Evolutionary conservation across 345 rosid genomes (phyloP).

Genomic region (Chamaenerion angustifolium): DNA sequence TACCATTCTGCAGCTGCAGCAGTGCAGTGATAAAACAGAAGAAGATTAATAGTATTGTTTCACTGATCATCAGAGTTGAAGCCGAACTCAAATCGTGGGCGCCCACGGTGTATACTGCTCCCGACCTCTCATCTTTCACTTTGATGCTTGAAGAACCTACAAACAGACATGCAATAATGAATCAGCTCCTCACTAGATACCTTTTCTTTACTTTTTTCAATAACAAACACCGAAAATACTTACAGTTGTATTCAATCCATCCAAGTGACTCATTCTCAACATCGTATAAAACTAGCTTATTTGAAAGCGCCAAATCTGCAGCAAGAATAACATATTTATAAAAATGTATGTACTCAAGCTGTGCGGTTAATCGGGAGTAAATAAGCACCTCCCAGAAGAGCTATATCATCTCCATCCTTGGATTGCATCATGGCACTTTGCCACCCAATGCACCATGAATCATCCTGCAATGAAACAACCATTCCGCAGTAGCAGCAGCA

Average conservation of each 20-base stretch:
- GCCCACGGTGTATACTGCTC: conserved; percentile 28
- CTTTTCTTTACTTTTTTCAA: no score
- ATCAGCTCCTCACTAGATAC: no score
- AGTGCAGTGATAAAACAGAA: conserved; percentile 8
- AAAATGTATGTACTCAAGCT: no score
- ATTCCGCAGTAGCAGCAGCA: no score
- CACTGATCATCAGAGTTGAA: conserved; percentile 13
- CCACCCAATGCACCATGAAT: conserved; percentile 75
- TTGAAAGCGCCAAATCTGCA: conserved; percentile 36
- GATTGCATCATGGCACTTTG: conserved; percentile 42
- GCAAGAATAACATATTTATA: neutral
- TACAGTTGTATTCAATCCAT: conserved; percentile 36
- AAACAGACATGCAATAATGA: neutral
- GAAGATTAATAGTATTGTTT: conserved; percentile 16
- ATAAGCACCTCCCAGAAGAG: conserved; percentile 69
- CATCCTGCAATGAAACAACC: conserved; percentile 33
- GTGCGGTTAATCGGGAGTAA: no score
- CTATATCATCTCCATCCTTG: conserved; percentile 40
- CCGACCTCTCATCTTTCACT: conserved; percentile 39
- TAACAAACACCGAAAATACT: conserved; percentile 4
- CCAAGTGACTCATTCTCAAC: conserved; percentile 28
- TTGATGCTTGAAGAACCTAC: conserved; percentile 69
- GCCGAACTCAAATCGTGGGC: conserved; percentile 36
- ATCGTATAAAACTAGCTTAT: conserved; percentile 36
- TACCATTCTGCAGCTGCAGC: no score